Evolutionary conservation across 108 stramenopile genomes (phyloP).

Genomic region (Nitzschia sp.): DNA sequence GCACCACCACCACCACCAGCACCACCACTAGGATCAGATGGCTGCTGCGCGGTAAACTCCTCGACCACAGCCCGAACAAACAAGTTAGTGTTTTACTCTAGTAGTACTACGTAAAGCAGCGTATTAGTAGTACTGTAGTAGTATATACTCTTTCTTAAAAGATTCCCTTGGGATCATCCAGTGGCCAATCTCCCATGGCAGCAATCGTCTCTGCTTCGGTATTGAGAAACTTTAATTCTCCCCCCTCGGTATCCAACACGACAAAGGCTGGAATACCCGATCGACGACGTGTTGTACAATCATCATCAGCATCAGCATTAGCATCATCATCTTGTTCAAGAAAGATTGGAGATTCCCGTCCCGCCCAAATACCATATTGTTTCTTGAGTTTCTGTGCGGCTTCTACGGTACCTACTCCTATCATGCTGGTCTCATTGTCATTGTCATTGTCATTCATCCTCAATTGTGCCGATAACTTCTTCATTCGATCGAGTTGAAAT

Average conservation of each 20-base stretch:
- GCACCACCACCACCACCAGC: too few species aligned
- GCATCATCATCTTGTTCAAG: too few species aligned
- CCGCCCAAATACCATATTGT: conserved; percentile 63
- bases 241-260: conserved; percentile 48
- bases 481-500: conserved; percentile 43
- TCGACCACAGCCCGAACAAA: too few species aligned
- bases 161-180: conserved; percentile 52
- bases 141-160: too few species aligned
- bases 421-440: too few species aligned
- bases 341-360: conserved; percentile 43
- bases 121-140: too few species aligned
- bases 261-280: conserved; percentile 73
- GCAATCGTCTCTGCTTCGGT: conserved; percentile 50
- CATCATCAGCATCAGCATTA: conserved; percentile 18
- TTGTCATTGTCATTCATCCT: too few species aligned
- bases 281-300: conserved; percentile 27
- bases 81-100: too few species aligned
- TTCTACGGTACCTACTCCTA: conserved; percentile 56
- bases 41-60: too few species aligned
- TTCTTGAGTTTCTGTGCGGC: conserved; percentile 49
- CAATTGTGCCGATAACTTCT: conserved; percentile 14
- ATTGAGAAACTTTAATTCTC: conserved; percentile 53
- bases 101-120: too few species aligned
- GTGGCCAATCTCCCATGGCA: conserved; percentile 54
- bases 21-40: too few species aligned